Conservation (phyloP, 345 rosid genomes). For the Hibiscus trionum region DNA sequence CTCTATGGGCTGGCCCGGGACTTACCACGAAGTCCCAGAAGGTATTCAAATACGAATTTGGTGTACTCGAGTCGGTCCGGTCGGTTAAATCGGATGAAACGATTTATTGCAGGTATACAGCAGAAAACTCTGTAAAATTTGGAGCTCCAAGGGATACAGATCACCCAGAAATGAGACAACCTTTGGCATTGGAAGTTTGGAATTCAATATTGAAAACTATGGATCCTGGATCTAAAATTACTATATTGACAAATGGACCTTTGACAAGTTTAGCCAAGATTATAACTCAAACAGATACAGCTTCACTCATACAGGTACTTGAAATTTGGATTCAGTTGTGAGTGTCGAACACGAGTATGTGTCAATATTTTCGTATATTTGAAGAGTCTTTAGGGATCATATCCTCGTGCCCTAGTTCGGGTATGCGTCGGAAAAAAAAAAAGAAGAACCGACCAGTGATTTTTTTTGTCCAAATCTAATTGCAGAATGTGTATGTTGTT, state of each 20-base stretch:
- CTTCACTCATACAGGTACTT: constrained; percentile 51
- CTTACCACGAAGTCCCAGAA: constrained; percentile 77
- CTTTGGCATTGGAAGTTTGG: constrained; percentile 71
- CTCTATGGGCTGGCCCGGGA: constrained; percentile 80
- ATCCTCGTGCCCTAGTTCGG: neutral
- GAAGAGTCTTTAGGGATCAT: neutral
- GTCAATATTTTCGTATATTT: neutral
- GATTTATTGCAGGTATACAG: constrained; percentile 49
- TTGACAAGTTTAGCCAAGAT: constrained; percentile 71
- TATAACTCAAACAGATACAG: constrained; percentile 28
- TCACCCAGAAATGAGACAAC: constrained; percentile 68
- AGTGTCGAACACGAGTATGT: neutral
- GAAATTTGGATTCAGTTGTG: neutral
- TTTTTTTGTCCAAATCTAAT: neutral
- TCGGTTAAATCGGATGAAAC: neutral
- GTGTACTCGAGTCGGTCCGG: neutral
- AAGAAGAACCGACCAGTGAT: neutral
- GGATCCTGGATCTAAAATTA: constrained; percentile 46
- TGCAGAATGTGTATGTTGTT: constrained; percentile 66
- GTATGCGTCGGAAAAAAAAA: neutral
- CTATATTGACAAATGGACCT: constrained; percentile 73
- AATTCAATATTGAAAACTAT: constrained; percentile 28
- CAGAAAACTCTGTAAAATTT: constrained; percentile 51
- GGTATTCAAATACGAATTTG: constrained; percentile 24
- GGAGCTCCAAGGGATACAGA: constrained; percentile 77